Evolutionary conservation across 768 basidiomycete species (phyloP), one percentile per base, ranked within the genome.

Genomic region (Trametes punicea): DNA sequence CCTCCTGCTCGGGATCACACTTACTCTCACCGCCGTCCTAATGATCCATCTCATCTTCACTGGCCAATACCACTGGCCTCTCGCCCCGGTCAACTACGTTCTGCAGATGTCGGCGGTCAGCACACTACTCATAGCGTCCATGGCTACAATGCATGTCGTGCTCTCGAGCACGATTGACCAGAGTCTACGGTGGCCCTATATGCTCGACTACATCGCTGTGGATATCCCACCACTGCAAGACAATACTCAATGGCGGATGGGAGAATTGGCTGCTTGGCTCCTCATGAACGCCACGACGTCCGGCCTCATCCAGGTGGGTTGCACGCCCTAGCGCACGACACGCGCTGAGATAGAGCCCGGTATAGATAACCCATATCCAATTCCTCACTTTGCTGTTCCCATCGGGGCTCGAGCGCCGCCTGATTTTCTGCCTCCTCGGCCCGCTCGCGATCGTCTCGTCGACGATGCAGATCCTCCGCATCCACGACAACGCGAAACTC

Each of bases 371-470:
- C 0, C 95, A 98, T 68, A 97, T 99, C 46, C 97, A 98, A 70
- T 98, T 98, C 71, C 78, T 99, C 51, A 96, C 97, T 6, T 79
- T 98, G 10, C 78, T 99, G 9, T 99, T 91, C 69, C 97, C 97
- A 6, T 98, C 96, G 20, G 75, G 81, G 23, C 80, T 96, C 21
- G 97, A 98, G 73, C 88, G 84, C 3, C 75, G 87, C 30, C 81
- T 99, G 34, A 93, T 99, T 44, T 87, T 93, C 65, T 73, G 82
- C 38, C 78, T 98, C 9, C 81, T 99, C 16, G 93, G 87, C 4
- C 97, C 97, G 0, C 78, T 98, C 18, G 94, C 93, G 3, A 72
- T 98, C 59, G 77, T 88, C 1, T 86, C 94, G 0, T 88, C 93
- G 0, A 75, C 83, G 27, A 90, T 97, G 80, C 87, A 90, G 61